A percentile compares a stretch with the other conserved stretches of the same genome.
These are phyloP conservation scores for Yamadazyma trypodendri DNA, from an alignment of 1,139 yeast species.

Conservation along the genomic window DNA sequence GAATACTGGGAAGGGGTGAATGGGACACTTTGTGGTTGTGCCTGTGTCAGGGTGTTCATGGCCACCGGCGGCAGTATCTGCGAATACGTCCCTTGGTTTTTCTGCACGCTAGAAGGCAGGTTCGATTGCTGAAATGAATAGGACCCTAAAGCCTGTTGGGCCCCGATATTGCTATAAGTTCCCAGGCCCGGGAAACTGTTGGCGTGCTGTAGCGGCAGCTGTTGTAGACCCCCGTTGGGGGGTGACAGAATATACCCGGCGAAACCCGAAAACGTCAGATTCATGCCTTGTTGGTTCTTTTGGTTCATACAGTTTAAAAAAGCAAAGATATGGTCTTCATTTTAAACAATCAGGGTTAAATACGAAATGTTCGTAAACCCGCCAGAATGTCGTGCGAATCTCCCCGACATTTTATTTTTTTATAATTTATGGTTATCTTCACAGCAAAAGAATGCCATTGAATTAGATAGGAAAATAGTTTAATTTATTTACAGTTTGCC, in stretches of 20 bases:
- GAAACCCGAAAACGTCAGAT: background rate
- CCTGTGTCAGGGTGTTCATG: background rate
- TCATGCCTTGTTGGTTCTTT: slow-evolving; percentile 3
- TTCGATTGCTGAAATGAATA: background rate
- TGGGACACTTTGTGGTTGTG: background rate
- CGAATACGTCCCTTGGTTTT: too few relatives aligned
- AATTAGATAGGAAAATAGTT: background rate
- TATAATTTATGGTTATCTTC: background rate
- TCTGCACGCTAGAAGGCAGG: background rate
- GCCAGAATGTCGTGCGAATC: background rate
- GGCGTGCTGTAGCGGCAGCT: too few relatives aligned
- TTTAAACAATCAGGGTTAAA: slow-evolving; percentile 3
- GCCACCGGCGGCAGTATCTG: too few relatives aligned
- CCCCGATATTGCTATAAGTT: too few relatives aligned
- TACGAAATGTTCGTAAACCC: slow-evolving; percentile 7
- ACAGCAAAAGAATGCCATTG: background rate
- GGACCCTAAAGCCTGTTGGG: background rate
- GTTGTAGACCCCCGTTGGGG: background rate
- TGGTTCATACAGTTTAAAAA: slow-evolving; percentile 1
- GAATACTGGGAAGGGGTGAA: background rate
- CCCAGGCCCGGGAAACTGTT: too few relatives aligned
- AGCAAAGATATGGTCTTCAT: background rate
- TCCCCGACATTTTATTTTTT: background rate
- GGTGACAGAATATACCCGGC: background rate
- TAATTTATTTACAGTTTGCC: slow-evolving; percentile 1